Evolutionary conservation across 345 rosid species (phyloP).

Genomic region (Populus simonii): DNA sequence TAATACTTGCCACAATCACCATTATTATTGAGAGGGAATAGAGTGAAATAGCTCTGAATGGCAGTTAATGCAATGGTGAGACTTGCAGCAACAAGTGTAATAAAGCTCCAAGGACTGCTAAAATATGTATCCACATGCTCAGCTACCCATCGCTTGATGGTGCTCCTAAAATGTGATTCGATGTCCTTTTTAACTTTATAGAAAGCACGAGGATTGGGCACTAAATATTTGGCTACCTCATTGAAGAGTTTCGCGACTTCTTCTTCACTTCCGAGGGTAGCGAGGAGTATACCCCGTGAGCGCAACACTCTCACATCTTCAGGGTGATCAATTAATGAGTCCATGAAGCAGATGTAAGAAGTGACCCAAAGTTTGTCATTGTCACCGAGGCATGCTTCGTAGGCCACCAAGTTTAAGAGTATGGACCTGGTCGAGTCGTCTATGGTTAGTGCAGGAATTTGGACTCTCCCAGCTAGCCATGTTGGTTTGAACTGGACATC

Average conservation of each 20-base stretch:
- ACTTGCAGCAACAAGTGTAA: not conserved
- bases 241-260: slow-evolving; percentile 10
- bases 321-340: slow-evolving; percentile 10
- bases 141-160: not conserved
- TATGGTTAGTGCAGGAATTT: slow-evolving; percentile 9
- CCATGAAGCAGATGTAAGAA: slow-evolving; percentile 20
- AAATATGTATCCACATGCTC: not conserved
- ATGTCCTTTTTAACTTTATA: not conserved
- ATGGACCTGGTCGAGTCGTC: not conserved
- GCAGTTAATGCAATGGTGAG: not conserved
- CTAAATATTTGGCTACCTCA: slow-evolving; percentile 9
- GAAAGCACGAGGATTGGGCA: not conserved
- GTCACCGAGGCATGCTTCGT: not conserved
- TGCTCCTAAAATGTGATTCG: not conserved
- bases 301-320: slow-evolving; percentile 22
- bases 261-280: slow-evolving; percentile 14
- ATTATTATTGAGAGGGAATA: not conserved
- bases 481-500: slow-evolving; percentile 1
- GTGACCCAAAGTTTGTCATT: not conserved
- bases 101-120: not conserved
- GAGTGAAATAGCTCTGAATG: not conserved
- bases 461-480: not conserved
- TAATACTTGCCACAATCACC: too few species aligned
- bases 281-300: slow-evolving; percentile 1
- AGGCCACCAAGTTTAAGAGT: slow-evolving; percentile 4